Evolutionary conservation across 495 filamentous ascomycete species (phyloP).

Genomic region (Cercophora sp.): DNA sequence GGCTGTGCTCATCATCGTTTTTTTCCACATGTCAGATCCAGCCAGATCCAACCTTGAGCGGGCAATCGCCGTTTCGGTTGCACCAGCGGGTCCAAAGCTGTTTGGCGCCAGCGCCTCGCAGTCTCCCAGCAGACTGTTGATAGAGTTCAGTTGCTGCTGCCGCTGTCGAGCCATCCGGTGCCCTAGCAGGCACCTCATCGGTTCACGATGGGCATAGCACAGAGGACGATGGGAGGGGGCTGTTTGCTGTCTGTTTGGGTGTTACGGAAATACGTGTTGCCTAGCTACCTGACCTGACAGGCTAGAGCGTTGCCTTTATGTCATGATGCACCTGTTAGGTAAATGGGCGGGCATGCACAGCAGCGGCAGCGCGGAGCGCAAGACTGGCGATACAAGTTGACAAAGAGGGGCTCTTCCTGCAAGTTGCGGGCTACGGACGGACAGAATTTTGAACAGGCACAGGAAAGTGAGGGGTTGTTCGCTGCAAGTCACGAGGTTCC

Average conservation of each 20-base stretch:
- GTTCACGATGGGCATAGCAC: no score
- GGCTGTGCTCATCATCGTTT: slow-evolving; percentile 3
- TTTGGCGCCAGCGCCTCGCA: no score
- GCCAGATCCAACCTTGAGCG: background rate
- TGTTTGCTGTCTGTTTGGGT: no score
- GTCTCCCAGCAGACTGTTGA: no score
- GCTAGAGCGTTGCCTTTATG: no score
- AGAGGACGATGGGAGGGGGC: no score
- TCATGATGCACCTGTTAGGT: slow-evolving; percentile 2
- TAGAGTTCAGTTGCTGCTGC: no score
- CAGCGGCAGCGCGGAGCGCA: background rate
- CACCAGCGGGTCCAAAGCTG: background rate
- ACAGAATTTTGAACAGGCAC: background rate
- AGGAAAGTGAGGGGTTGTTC: background rate
- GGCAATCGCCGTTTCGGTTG: no score
- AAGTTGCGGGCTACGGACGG: background rate
- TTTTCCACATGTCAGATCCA: slow-evolving; percentile 4
- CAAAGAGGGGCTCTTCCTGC: slow-evolving; percentile 4
- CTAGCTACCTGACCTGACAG: no score
- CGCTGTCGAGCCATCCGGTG: no score
- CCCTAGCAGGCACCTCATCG: no score
- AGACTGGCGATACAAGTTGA: background rate
- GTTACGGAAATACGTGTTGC: no score
- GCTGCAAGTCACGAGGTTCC: slow-evolving; percentile 8
- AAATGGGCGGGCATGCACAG: background rate